Evolutionary conservation across 257 asterid species (phyloP).

Genomic region (Nicotiana otophora): DNA sequence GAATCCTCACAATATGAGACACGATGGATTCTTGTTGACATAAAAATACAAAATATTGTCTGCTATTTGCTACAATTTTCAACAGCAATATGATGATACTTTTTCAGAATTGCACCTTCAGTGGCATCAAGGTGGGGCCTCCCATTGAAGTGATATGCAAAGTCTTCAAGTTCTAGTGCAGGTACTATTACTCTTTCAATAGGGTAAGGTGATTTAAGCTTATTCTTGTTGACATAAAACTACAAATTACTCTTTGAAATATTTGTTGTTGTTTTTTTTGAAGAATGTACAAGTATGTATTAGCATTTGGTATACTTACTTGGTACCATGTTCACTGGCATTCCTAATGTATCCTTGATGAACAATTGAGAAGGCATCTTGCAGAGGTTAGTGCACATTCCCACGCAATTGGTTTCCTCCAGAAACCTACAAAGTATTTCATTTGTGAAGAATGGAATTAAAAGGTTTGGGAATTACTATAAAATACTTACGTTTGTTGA

Average conservation of each 20-base stretch:
- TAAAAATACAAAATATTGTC: background rate
- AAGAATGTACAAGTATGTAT: background rate
- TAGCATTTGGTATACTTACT: slow-evolving; percentile 43
- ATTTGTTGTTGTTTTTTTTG: too few species aligned
- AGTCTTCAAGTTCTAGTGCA: slow-evolving; percentile 29
- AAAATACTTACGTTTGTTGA: background rate
- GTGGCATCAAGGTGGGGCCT: slow-evolving; percentile 35
- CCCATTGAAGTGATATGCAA: slow-evolving; percentile 21
- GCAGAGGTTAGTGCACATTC: slow-evolving; percentile 95
- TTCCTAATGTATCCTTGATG: slow-evolving; percentile 75
- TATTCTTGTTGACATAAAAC: background rate
- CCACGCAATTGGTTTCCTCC: slow-evolving; percentile 93
- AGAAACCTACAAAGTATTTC: slow-evolving; percentile 43
- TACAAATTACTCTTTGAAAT: too few species aligned
- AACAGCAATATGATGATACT: slow-evolving; percentile 20
- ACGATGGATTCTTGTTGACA: background rate
- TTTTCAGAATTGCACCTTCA: slow-evolving; percentile 21
- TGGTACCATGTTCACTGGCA: slow-evolving; percentile 81
- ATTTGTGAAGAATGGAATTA: background rate
- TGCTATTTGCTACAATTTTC: slow-evolving; percentile 11
- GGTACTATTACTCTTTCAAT: slow-evolving; percentile 14
- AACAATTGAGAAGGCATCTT: slow-evolving; percentile 84
- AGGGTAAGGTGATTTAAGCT: background rate
- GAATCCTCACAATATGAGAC: background rate
- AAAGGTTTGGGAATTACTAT: background rate